Conservation (phyloP, 495 filamentous ascomycete genomes). For the Filosporella fistucella region DNA sequence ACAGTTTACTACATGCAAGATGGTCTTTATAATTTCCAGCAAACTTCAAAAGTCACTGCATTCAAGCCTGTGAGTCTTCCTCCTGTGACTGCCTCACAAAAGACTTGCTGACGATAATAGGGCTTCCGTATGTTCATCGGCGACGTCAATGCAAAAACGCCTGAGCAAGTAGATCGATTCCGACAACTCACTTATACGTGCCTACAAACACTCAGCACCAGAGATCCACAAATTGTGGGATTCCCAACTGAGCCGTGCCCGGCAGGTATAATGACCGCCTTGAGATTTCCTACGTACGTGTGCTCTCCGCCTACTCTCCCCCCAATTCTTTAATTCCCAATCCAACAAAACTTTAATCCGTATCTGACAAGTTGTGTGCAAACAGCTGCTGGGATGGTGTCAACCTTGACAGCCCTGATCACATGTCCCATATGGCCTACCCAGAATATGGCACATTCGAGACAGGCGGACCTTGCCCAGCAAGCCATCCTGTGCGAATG, state of each 20-base stretch:
- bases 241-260: slow-evolving; percentile 51
- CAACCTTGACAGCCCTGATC: too few relatives aligned
- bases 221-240: slow-evolving; percentile 37
- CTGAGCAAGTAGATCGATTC: slow-evolving; percentile 29
- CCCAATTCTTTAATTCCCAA: too few relatives aligned
- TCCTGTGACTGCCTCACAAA: too few relatives aligned
- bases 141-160: slow-evolving; percentile 42
- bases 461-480: slow-evolving; percentile 37
- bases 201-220: slow-evolving; percentile 8
- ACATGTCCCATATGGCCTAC: slow-evolving; percentile 52
- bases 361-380: too few relatives aligned
- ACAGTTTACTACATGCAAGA: slow-evolving; percentile 50
- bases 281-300: slow-evolving; percentile 88
- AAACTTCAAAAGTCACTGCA: slow-evolving; percentile 26
- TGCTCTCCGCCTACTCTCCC: too few relatives aligned
- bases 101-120: too few relatives aligned
- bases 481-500: slow-evolving; percentile 49
- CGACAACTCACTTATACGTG: slow-evolving; percentile 34
- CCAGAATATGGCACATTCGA: slow-evolving; percentile 36
- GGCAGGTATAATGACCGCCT: slow-evolving; percentile 63
- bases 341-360: too few relatives aligned
- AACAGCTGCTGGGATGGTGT: background rate
- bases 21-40: slow-evolving; percentile 26
- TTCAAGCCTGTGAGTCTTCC: slow-evolving; percentile 29
- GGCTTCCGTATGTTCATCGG: slow-evolving; percentile 75